Base-by-base conservation (phyloP, 2,329 filamentous ascomycete genomes). In the Calonectria ilicicola region DNA sequence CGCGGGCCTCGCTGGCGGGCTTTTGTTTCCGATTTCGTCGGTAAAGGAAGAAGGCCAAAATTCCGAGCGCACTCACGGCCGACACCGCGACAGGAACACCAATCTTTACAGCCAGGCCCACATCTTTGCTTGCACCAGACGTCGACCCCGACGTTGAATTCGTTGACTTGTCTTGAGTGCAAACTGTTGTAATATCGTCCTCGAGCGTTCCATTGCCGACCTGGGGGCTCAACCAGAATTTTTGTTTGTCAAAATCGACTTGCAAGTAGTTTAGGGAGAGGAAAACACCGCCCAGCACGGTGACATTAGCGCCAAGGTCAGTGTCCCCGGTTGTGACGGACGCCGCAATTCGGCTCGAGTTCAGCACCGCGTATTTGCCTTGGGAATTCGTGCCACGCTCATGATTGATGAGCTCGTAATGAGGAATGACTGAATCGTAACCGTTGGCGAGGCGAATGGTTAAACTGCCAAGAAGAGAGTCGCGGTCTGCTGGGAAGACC, bases 221-320 rank as follows among this genome's bases (percentile, higher is more conserved):
- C 5, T 67, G 63, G 6, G 69, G 69, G 46, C 69, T 71, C 12
- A 71, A 64, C 69, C 69, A 71, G 64, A 71, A 71, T 47, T 71
- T 71, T 17, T 46, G 21, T 1, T 6, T 19, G 26, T 67, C 21
- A 42, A 63, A 71, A 15, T 71, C 46, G 35, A 71, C 53, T 23
- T 67, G 44, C 32, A 71, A 29, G 27, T 71, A 71, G 56, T 71
- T 71, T 17, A 56, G 64, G 6, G 69, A 71, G 3, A 71, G 63
- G 10, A 67, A 71, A 17, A 71, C 69, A 23, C 69, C 69, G 21
- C 53, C 69, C 27, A 71, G 38, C 19, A 71, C 65, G 12, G 69
- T 65, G 8, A 71, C 46, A 44, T 71, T 46, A 29, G 38, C 47
- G 17, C 69, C 69, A n/a, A 71, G 69, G 15, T 67, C 69, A 10